These are phyloP conservation scores for Irpex sp. DNA, from an alignment of 1,284 basidiomycete genomes.

Conservation along the genomic window DNA sequence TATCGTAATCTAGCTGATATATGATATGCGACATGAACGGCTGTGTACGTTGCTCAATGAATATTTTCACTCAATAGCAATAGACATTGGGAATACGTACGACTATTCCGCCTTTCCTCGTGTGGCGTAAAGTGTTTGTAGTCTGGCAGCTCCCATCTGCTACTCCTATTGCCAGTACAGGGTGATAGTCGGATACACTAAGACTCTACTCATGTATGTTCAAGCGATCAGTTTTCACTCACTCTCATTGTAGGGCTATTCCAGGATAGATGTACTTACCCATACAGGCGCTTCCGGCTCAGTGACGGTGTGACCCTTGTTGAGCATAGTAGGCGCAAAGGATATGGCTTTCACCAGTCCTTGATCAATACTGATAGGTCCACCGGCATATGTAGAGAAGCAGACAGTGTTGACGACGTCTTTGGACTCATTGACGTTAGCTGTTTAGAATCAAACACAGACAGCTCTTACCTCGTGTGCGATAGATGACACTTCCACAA, in stretches of 20 bases:
- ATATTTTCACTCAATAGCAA: background rate
- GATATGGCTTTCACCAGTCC: conserved; percentile 78
- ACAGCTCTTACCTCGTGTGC: too few species aligned
- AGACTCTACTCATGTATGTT: conserved; percentile 42
- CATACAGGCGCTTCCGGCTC: conserved; percentile 78
- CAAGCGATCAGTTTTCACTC: background rate
- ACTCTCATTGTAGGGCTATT: background rate
- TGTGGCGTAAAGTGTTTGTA: conserved; percentile 67
- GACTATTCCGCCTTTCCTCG: conserved; percentile 62
- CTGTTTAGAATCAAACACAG: background rate
- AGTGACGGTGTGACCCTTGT: conserved; percentile 66
- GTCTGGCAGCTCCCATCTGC: conserved; percentile 79
- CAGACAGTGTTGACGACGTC: conserved; percentile 68
- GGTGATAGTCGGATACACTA: conserved; percentile 79
- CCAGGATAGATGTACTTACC: conserved; percentile 42
- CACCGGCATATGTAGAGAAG: conserved; percentile 62
- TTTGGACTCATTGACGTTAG: conserved; percentile 23
- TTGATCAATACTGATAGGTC: conserved; percentile 71
- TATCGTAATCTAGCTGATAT: conserved; percentile 84
- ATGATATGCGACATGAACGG: conserved; percentile 76
- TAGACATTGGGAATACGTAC: conserved; percentile 37
- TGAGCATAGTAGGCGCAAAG: conserved; percentile 66
- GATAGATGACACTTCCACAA: conserved; percentile 59
- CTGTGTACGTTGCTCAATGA: conserved; percentile 32
- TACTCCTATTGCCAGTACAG: conserved; percentile 76